These are phyloP conservation scores for Hypoxylon lienhwacheense DNA, from an alignment of 495 filamentous ascomycete species.

Conservation along the genomic window DNA sequence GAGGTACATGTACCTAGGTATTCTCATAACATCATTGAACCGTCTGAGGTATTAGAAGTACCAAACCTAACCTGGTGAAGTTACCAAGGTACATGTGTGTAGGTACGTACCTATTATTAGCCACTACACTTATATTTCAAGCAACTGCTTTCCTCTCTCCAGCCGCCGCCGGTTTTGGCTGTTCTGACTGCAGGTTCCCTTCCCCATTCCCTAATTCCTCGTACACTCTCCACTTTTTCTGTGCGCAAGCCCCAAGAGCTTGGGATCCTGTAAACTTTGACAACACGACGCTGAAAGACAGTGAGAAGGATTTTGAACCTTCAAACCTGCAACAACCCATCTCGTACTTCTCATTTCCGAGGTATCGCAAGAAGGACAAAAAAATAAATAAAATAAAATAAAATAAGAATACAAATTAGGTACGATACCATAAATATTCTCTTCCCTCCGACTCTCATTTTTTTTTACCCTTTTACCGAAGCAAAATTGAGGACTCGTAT, in stretches of 20 bases:
- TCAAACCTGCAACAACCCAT: conserved; percentile 31
- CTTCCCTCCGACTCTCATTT: conserved; percentile 7
- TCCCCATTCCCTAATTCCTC: conserved; percentile 22
- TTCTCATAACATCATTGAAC: no score
- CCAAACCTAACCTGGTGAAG: no score
- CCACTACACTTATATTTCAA: no score
- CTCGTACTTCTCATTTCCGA: conserved; percentile 5
- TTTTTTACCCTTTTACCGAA: no score
- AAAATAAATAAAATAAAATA: no score
- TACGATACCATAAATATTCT: conserved; percentile 12
- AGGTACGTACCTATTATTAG: no score
- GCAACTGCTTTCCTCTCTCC: background rate
- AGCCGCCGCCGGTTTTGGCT: conserved; percentile 1
- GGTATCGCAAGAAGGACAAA: conserved; percentile 27
- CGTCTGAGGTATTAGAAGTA: no score
- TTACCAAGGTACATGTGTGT: no score
- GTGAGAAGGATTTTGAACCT: conserved; percentile 30
- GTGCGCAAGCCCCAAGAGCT: conserved; percentile 35
- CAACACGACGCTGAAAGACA: conserved; percentile 33
- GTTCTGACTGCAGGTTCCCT: conserved; percentile 6
- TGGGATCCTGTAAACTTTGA: conserved; percentile 39
- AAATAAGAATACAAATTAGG: no score
- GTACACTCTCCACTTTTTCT: conserved; percentile 31
- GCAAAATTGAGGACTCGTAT: conserved; percentile 6
- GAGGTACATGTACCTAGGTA: no score